phyloP scores from a whole-genome alignment of 1,284 basidiomycete genomes.

The Leucoagaricus sp. region DNA sequence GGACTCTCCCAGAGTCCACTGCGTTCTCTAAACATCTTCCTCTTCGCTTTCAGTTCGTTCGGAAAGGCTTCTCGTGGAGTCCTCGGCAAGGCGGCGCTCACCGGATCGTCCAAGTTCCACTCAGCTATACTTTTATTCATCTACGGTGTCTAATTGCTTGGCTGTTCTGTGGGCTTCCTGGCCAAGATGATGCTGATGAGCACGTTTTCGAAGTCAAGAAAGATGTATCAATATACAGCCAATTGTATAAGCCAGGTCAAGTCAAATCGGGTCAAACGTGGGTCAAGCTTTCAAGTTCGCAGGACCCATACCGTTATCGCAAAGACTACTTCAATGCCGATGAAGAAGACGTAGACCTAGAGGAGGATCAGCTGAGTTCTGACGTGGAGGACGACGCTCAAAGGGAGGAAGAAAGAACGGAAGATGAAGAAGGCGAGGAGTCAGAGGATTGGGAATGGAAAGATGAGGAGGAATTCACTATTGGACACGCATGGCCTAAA shows the following conservation, averaged over 20 bases:
- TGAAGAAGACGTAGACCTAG: constrained; percentile 29
- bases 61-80: constrained; percentile 26
- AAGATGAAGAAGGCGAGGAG: constrained; percentile 26
- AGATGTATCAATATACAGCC: constrained; percentile 40
- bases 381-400: constrained; percentile 20
- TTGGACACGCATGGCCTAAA: constrained; percentile 57
- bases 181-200: constrained; percentile 26
- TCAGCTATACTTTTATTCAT: constrained; percentile 69
- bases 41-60: constrained; percentile 65
- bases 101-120: constrained; percentile 67
- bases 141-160: constrained; percentile 63
- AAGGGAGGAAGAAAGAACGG: constrained; percentile 16
- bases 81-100: constrained; percentile 49
- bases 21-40: constrained; percentile 57
- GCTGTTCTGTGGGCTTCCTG: constrained; percentile 47
- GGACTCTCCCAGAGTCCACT: constrained; percentile 45
- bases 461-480: constrained; percentile 61
- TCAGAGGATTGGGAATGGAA: constrained; percentile 56
- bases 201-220: constrained; percentile 65
- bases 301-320: constrained; percentile 56
- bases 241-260: constrained; percentile 46
- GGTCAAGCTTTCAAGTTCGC: constrained; percentile 55
- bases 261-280: constrained; percentile 52
- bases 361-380: constrained; percentile 26
- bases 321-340: constrained; percentile 20